Conservation (phyloP, 768 basidiomycete genomes). For the Suillus sp. region DNA sequence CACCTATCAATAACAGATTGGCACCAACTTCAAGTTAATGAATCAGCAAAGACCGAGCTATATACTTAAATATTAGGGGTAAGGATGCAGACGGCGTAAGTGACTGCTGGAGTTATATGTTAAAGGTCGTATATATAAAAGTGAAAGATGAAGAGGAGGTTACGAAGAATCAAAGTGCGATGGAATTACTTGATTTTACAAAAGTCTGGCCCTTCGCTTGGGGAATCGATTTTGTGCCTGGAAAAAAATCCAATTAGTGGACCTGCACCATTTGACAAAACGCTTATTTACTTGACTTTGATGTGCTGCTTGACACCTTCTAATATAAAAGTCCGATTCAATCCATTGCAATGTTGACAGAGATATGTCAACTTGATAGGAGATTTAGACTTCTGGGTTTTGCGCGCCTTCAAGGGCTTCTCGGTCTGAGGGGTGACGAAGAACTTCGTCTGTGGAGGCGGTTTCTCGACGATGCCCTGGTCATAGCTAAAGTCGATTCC, state of each 20-base stretch:
- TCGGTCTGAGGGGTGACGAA: background rate
- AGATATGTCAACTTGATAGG: background rate
- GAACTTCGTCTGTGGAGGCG: background rate
- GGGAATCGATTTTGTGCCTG: background rate
- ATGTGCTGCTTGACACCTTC: background rate
- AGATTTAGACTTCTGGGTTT: background rate
- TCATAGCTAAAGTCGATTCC: conserved; percentile 2
- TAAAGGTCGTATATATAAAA: background rate
- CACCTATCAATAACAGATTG: background rate
- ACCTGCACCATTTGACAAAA: background rate
- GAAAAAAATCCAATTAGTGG: background rate
- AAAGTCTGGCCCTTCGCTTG: background rate
- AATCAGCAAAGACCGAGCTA: conserved; percentile 3
- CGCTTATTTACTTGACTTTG: background rate
- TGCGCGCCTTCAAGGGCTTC: background rate
- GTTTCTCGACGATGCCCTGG: background rate
- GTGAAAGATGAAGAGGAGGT: background rate
- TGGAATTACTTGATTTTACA: background rate
- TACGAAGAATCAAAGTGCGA: background rate
- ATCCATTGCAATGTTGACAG: background rate
- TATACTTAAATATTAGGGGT: background rate
- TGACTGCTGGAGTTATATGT: background rate
- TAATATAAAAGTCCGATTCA: background rate
- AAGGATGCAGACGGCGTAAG: background rate
- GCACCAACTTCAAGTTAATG: conserved; percentile 25